phyloP scores from a whole-genome alignment of 2,329 filamentous ascomycete species.

The Penicillium sp. region DNA sequence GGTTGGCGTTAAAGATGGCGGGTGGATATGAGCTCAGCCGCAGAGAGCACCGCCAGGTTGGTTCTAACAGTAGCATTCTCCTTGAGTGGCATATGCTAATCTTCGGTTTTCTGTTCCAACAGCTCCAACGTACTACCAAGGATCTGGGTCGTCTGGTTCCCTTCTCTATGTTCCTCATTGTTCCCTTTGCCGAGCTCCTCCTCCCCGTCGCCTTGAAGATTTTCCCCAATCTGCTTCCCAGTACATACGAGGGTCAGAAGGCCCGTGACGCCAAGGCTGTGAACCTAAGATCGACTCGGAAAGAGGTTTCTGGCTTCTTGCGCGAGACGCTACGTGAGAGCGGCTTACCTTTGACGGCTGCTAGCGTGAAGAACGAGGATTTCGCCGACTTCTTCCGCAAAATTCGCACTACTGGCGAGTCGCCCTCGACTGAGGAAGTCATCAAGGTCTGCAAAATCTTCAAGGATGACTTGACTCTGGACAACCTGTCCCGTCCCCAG shows the following conservation, averaged over 20 bases:
- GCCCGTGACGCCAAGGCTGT: slow-evolving; percentile 84
- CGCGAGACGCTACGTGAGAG: slow-evolving; percentile 85
- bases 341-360: slow-evolving; percentile 78
- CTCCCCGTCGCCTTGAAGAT: slow-evolving; percentile 86
- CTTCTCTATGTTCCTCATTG: slow-evolving; percentile 94
- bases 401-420: slow-evolving; percentile 82
- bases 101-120: slow-evolving; percentile 1
- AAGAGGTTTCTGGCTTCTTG: slow-evolving; percentile 88
- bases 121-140: slow-evolving; percentile 83
- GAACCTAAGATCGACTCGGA: slow-evolving; percentile 74
- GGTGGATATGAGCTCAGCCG: slow-evolving; percentile 94
- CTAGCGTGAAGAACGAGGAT: slow-evolving; percentile 84
- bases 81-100: slow-evolving; percentile 9
- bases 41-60: slow-evolving; percentile 78
- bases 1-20: slow-evolving; percentile 92
- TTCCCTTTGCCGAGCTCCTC: slow-evolving; percentile 90
- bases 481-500: slow-evolving; percentile 93
- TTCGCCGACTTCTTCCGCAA: slow-evolving; percentile 98
- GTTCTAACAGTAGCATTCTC: slow-evolving; percentile 7
- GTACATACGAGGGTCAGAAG: slow-evolving; percentile 90
- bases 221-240: slow-evolving; percentile 95
- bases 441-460: slow-evolving; percentile 99
- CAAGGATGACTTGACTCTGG: slow-evolving; percentile 92
- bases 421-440: slow-evolving; percentile 80
- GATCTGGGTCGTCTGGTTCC: slow-evolving; percentile 89